Evolutionary conservation across 192 early-diverging fungal species (phyloP).

Genomic region (Rhizophagus prolifer): DNA sequence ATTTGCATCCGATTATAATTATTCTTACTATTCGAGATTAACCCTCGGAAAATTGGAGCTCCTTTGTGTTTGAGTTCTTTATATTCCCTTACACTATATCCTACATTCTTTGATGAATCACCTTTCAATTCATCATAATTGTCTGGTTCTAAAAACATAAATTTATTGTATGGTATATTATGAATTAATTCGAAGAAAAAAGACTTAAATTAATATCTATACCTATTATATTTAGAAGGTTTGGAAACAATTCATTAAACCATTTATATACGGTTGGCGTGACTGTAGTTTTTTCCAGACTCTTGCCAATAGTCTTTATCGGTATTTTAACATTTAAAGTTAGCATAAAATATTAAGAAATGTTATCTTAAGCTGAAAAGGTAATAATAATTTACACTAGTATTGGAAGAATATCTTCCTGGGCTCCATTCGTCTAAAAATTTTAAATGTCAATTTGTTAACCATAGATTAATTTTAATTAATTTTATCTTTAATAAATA

Average conservation of each 20-base stretch:
- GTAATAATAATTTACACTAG: not conserved
- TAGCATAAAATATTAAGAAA: not conserved
- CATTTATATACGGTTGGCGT: slow-evolving; percentile 21
- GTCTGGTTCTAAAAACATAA: not conserved
- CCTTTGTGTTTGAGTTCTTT: not conserved
- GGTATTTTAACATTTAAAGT: not conserved
- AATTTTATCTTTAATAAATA: not conserved
- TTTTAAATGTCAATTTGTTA: not conserved
- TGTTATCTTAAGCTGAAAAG: not conserved
- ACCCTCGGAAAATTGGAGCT: not conserved
- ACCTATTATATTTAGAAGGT: not conserved
- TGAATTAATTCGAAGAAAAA: no score
- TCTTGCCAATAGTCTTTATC: not conserved
- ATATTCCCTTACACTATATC: not conserved
- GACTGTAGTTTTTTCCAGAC: slow-evolving; percentile 16
- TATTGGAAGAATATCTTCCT: not conserved
- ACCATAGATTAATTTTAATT: not conserved
- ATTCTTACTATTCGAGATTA: not conserved
- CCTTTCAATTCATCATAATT: not conserved
- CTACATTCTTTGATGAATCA: not conserved
- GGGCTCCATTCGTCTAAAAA: slow-evolving; percentile 6
- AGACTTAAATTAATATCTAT: not conserved
- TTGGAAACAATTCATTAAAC: slow-evolving; percentile 19
- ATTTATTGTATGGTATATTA: not conserved
- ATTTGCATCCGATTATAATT: not conserved